Percentiles rank a stretch among this genome's conserved stretches.
These are phyloP conservation scores for Crataegus laevigata DNA, from an alignment of 306 rosid species.

Conservation along the genomic window DNA sequence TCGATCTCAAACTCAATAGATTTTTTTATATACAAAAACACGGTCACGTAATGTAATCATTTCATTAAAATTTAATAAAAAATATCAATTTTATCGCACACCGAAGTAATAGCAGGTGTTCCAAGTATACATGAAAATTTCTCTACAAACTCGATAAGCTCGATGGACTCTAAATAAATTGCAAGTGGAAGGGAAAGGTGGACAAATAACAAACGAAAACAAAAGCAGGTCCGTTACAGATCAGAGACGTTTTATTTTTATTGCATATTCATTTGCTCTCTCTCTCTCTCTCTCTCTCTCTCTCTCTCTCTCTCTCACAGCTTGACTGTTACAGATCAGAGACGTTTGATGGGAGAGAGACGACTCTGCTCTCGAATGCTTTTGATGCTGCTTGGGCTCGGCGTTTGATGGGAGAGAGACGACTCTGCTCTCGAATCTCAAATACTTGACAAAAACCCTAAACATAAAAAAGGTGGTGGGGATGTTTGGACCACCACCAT, in stretches of 20 bases:
- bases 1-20: no score
- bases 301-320: background rate
- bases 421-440: constrained; percentile 24
- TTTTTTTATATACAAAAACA: no score
- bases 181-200: constrained; percentile 8
- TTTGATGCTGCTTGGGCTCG: constrained; percentile 14
- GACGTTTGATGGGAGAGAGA: no score
- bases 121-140: no score
- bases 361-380: constrained; percentile 20
- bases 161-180: background rate
- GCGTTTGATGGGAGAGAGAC: constrained; percentile 4
- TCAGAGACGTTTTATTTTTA: background rate
- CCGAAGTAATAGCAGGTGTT: no score
- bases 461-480: constrained; percentile 2
- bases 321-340: no score
- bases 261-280: background rate
- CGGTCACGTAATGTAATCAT: no score
- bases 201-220: background rate
- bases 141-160: background rate
- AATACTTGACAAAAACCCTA: background rate
- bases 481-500: constrained; percentile 25
- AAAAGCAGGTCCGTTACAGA: background rate
- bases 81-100: no score
- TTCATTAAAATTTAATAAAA: no score
- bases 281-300: no score